Conservation (phyloP, 2,329 filamentous ascomycete species). For the Blastomyces parvus region DNA sequence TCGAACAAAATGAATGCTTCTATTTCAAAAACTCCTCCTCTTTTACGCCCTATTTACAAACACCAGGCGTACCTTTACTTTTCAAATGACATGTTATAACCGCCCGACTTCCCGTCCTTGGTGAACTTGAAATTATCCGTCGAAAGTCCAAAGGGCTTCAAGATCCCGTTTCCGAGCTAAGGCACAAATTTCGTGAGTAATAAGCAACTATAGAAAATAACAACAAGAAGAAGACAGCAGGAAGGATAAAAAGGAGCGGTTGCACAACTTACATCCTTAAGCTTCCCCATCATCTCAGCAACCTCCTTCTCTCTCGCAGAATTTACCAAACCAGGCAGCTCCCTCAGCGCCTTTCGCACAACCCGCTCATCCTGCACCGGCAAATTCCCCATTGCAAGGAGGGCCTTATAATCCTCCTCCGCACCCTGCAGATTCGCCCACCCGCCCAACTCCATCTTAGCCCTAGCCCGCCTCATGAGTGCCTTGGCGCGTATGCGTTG, state of each 20-base stretch:
- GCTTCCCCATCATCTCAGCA: constrained; percentile 94
- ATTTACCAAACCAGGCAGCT: constrained; percentile 60
- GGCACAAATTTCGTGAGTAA: constrained; percentile 13
- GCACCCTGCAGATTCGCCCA: constrained; percentile 76
- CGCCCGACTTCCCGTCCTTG: constrained; percentile 79
- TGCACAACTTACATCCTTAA: constrained; percentile 58
- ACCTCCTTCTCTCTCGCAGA: constrained; percentile 78
- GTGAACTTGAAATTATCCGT: constrained; percentile 93
- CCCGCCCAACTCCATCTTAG: constrained; percentile 58
- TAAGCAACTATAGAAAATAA: neutral
- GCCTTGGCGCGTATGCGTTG: constrained; percentile 72
- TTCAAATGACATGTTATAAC: constrained; percentile 85
- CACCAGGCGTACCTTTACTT: constrained; percentile 7
- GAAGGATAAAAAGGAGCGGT: neutral
- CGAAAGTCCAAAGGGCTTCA: constrained; percentile 87
- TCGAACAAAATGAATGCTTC: neutral
- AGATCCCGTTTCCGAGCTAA: constrained; percentile 74
- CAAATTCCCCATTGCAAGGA: constrained; percentile 53
- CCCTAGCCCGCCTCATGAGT: constrained; percentile 67
- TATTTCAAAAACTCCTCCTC: neutral
- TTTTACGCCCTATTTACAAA: neutral
- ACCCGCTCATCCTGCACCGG: constrained; percentile 56
- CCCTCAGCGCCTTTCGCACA: constrained; percentile 55
- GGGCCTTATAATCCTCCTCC: constrained; percentile 65
- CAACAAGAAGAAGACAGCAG: neutral